phyloP scores from a whole-genome alignment of 768 basidiomycete species.

The Inosperma sp. region DNA sequence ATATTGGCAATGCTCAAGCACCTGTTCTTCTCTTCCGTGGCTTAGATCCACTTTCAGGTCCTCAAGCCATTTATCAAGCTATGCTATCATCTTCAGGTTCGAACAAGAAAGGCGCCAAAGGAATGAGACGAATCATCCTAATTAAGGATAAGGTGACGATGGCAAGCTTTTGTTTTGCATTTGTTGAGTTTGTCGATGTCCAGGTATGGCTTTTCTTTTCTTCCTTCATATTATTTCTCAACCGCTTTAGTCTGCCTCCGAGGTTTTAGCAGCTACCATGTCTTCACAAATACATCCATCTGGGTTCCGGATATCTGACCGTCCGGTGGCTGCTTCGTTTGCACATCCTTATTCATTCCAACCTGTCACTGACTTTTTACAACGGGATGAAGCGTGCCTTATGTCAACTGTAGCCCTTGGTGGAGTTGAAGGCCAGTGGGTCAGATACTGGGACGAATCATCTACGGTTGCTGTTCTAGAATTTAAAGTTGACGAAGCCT shows the following conservation, averaged over 20 bases:
- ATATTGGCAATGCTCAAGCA: conserved; percentile 84
- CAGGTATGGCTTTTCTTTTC: conserved; percentile 53
- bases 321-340: conserved; percentile 88
- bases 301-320: conserved; percentile 90
- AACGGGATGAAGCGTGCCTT: conserved; percentile 74
- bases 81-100: conserved; percentile 79
- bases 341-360: conserved; percentile 90
- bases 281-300: conserved; percentile 81
- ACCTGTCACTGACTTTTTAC: conserved; percentile 66
- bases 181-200: conserved; percentile 85
- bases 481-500: conserved; percentile 69
- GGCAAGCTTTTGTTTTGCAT: conserved; percentile 90
- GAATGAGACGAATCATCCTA: conserved; percentile 82
- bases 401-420: conserved; percentile 64
- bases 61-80: conserved; percentile 81
- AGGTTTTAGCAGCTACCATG: conserved; percentile 81
- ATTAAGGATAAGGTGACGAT: conserved; percentile 86
- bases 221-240: no score
- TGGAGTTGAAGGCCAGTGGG: conserved; percentile 67
- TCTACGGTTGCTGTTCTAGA: conserved; percentile 72
- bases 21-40: conserved; percentile 87
- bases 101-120: conserved; percentile 72
- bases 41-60: conserved; percentile 81
- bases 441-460: conserved; percentile 90
- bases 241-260: conserved; percentile 70